phyloP scores from a whole-genome alignment of 805 yeast species.

The Blastobotrys mokoenaii region DNA sequence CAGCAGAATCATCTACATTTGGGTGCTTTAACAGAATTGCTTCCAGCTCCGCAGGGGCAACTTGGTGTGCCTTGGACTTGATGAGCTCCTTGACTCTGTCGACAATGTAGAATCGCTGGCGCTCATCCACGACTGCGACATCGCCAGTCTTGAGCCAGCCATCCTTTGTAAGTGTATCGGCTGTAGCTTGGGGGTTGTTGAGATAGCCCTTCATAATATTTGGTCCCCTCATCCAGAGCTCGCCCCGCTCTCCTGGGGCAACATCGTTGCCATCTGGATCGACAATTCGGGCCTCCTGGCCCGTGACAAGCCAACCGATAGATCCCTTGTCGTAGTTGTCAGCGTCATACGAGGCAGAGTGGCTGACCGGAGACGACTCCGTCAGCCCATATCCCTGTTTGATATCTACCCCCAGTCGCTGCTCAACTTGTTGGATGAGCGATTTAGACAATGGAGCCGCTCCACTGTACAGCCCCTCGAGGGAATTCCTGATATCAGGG shows the following conservation, averaged over 20 bases:
- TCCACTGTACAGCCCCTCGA: slow-evolving; percentile 34
- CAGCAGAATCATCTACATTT: slow-evolving; percentile 79
- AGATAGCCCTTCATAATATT: slow-evolving; percentile 45
- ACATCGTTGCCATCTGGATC: slow-evolving; percentile 38
- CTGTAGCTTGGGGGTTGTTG: slow-evolving; percentile 42
- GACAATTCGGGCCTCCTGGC: slow-evolving; percentile 42
- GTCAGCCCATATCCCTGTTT: slow-evolving; percentile 28
- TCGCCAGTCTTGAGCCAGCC: slow-evolving; percentile 60
- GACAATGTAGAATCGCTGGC: slow-evolving; percentile 38
- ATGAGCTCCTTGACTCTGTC: slow-evolving; percentile 63
- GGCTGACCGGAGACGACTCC: slow-evolving; percentile 53
- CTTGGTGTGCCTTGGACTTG: slow-evolving; percentile 71
- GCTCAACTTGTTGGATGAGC: slow-evolving; percentile 8
- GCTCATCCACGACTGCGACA: slow-evolving; percentile 33
- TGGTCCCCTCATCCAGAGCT: slow-evolving; percentile 49
- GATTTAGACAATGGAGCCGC: slow-evolving; percentile 38
- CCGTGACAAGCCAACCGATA: slow-evolving; percentile 35
- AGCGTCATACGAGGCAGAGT: slow-evolving; percentile 27
- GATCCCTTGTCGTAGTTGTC: slow-evolving; percentile 41
- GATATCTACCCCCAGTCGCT: slow-evolving; percentile 16
- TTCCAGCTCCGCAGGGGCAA: slow-evolving; percentile 93
- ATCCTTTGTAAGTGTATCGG: slow-evolving; percentile 35
- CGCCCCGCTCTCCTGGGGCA: slow-evolving; percentile 43
- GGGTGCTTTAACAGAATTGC: slow-evolving; percentile 68
- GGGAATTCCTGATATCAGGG: slow-evolving; percentile 32